Evolutionary conservation across 2,329 filamentous ascomycete species (phyloP), one percentile per base, ranked within the genome.

Genomic region (Aphanocladium album): DNA sequence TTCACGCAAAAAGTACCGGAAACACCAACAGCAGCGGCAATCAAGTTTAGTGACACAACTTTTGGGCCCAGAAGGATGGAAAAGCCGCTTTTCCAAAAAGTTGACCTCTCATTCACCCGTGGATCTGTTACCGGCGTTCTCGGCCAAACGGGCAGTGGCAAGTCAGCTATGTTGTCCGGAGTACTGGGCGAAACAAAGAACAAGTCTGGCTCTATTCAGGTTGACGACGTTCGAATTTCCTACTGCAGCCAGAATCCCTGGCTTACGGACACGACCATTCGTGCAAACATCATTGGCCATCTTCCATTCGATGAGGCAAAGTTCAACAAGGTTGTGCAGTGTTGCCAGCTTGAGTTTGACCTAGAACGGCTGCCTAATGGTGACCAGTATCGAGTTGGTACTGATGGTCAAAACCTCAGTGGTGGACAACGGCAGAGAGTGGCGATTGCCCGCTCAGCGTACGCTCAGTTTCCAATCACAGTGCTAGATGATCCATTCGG

Each of bases 391-490:
- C 21, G 37, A 2, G 58, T 60, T 9, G 58, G 58, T n/a, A 33
- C 23, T 7, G 41, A 49, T 19, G 58, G 50, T 1, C 14, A n/a
- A 1, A 55, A 60, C 25, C 17, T 60, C 3, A 60, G 58, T 27
- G 58, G 51, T 16, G 58, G 50, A 4, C 58, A 60, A 16, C 50
- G 50, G 1, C 58, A 60, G 21, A 41, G 58, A 3, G 43, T 55
- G 2, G 58, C 59, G 3, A 57, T 64, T 39, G 35, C 35, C 30
- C 30, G 30, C 5, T 30, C 30, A 9, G 30, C 30, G 30, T 30
- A 30, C 30, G 30, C 30, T 30, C 5, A 30, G 9, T 30, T 30
- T 30, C 30, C 30, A 9, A 9, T 30, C 5, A 30, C 30, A 9
- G 9, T 30, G 5, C 9, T 30, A 9, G 30, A 30, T 30, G 30